Evolutionary conservation across 768 basidiomycete species (phyloP), one percentile per base, ranked within the genome.

Genomic region (Auricularia cornea): DNA sequence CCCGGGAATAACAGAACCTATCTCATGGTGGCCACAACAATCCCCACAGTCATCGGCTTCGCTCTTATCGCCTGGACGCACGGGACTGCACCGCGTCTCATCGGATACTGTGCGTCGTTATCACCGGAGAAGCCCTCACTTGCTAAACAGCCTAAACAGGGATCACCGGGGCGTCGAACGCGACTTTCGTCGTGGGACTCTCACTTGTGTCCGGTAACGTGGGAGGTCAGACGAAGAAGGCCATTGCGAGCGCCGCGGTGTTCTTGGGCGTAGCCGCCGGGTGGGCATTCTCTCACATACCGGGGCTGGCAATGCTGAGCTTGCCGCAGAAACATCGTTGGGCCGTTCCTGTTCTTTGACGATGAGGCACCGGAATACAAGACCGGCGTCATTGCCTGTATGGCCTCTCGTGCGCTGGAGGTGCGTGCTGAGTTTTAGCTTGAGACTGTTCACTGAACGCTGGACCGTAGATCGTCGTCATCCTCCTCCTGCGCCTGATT

Each of bases 191-290:
- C 3, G 63, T 74, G 29, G 72, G 70, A 2, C 64, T 74, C 20
- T 72, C 71, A 20, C 70, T 80, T 26, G 72, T 79, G 57, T 76
- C 76, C 3, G 72, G 72, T 8, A 80, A 80, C 65, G 72, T 73
- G 0, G 77, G 72, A 16, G 79, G 79, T 10, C 74, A 74, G 61
- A 74, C 76, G 29, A 76, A 76, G 65, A 72, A 72, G 67, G 70
- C 72, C 69, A 35, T 76, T 16, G 67, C 70, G 1, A 65, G 66
- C 4, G 75, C 71, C 30, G 66, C 72, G 30, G 74, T 74, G 63
- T 75, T 71, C 72, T 61, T 72, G 30, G 73, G 73, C n/a, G 69
- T 68, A 6, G 74, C 69, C 40, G 60, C 72, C 16, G 72, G 72
- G 12, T 48, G 16, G 20, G 16, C 44, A 1, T 20, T 1, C 10